Evolutionary conservation across 225 moss, liverwort and hornwort species (phyloP).

Genomic region (Thuidium tamariscinum): DNA sequence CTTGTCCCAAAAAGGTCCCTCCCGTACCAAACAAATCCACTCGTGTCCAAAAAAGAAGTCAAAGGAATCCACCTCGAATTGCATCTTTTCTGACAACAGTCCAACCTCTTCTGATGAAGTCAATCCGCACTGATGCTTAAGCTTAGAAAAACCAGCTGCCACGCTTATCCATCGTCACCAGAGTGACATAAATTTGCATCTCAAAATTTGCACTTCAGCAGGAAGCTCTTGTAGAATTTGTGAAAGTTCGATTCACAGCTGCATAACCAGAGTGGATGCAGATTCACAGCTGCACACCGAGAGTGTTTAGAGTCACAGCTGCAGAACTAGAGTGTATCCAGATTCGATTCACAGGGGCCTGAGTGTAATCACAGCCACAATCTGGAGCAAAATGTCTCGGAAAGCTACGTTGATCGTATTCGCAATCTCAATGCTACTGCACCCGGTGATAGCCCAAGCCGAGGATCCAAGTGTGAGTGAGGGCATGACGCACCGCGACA

Average conservation of each 20-base stretch:
- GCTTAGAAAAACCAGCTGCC: too few species aligned
- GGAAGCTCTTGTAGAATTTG: neutral
- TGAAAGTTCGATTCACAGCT: neutral
- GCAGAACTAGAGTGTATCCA: neutral
- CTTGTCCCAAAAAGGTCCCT: neutral
- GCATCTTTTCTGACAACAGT: neutral
- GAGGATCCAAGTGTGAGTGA: neutral
- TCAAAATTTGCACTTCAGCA: neutral
- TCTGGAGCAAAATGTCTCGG: neutral
- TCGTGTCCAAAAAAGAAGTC: too few species aligned
- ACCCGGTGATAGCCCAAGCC: neutral
- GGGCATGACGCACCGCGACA: neutral
- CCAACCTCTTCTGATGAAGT: neutral
- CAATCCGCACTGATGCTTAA: neutral
- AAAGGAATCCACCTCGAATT: neutral
- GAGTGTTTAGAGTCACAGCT: neutral
- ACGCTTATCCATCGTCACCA: neutral
- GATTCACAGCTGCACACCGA: neutral
- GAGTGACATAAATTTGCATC: neutral
- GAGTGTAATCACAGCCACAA: neutral
- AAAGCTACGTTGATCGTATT: neutral
- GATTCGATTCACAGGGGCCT: too few species aligned
- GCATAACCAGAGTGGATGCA: too few species aligned
- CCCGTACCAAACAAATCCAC: too few species aligned
- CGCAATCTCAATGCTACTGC: neutral